phyloP scores from a whole-genome alignment of 108 stramenopile genomes.

The Nitzschia putrida region DNA sequence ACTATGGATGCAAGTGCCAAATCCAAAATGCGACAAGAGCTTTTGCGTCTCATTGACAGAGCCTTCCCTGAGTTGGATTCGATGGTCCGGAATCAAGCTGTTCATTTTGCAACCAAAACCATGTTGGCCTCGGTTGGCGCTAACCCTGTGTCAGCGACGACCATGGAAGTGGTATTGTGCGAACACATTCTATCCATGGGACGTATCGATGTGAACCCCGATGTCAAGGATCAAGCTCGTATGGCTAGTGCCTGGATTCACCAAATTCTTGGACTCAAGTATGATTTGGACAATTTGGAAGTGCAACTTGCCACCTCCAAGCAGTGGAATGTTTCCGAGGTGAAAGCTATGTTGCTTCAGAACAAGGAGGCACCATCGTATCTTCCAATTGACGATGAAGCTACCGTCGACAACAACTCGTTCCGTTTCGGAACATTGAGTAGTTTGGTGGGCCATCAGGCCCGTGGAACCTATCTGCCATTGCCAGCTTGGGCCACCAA shows the following conservation, averaged over 20 bases:
- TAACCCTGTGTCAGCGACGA: conserved; percentile 4
- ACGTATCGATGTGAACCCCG: conserved; percentile 86
- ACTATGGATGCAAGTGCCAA: conserved; percentile 33
- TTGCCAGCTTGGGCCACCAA: conserved; percentile 86
- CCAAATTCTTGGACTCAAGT: conserved; percentile 49
- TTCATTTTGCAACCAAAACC: conserved; percentile 92
- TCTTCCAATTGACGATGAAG: conserved; percentile 61
- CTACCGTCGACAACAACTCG: conserved; percentile 28
- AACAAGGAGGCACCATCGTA: conserved; percentile 66
- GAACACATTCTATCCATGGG: conserved; percentile 94
- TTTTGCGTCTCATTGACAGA: conserved; percentile 81
- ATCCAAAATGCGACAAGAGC: conserved; percentile 64
- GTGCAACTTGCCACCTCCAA: conserved; percentile 9
- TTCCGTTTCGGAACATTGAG: conserved; percentile 88
- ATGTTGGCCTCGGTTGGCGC: conserved; percentile 21
- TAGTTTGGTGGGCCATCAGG: conserved; percentile 69
- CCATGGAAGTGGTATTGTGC: conserved; percentile 44
- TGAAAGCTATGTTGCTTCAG: conserved; percentile 51
- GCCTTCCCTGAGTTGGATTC: conserved; percentile 67
- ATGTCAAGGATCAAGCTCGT: conserved; percentile 95
- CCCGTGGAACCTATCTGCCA: conserved; percentile 69
- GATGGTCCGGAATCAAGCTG: conserved; percentile 85
- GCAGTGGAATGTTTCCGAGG: conserved; percentile 43
- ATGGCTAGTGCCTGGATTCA: conserved; percentile 84
- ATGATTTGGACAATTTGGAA: conserved; percentile 59